Conservation (phyloP, 2,329 filamentous ascomycete species). For the Stemphylium lycopersici region DNA sequence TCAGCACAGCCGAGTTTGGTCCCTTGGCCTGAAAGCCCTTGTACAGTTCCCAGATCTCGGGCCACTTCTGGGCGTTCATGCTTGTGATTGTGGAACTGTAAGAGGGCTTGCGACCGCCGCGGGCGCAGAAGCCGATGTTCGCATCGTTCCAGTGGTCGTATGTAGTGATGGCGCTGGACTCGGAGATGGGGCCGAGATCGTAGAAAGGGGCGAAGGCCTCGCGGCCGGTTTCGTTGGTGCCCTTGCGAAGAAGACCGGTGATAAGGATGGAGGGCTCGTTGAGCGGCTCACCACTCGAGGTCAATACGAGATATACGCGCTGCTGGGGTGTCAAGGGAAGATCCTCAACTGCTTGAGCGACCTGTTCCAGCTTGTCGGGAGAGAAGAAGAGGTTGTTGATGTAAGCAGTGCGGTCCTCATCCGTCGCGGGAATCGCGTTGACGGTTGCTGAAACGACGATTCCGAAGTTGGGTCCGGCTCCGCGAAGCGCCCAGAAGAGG, state of each 20-base stretch:
- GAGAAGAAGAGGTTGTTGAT: conserved; percentile 33
- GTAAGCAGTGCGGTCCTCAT: conserved; percentile 33
- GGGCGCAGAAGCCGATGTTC: conserved; percentile 46
- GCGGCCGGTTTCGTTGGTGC: conserved; percentile 39
- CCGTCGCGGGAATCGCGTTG: conserved; percentile 42
- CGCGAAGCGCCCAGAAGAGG: conserved; percentile 49
- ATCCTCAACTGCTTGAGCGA: conserved; percentile 48
- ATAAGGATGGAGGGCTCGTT: conserved; percentile 34
- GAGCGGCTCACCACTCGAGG: conserved; percentile 28
- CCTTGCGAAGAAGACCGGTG: conserved; percentile 43
- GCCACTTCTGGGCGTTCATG: conserved; percentile 49
- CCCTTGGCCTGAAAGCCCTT: conserved; percentile 46
- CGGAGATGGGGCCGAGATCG: conserved; percentile 35
- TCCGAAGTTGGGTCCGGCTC: conserved; percentile 45
- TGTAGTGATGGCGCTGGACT: conserved; percentile 33
- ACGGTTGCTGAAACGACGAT: conserved; percentile 47
- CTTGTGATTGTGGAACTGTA: conserved; percentile 44
- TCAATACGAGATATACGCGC: conserved; percentile 46
- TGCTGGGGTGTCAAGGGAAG: conserved; percentile 46
- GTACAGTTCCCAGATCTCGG: conserved; percentile 50
- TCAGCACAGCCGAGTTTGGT: conserved; percentile 42
- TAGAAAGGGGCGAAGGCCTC: conserved; percentile 47
- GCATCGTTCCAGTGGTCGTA: conserved; percentile 52
- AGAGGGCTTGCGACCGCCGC: conserved; percentile 50
- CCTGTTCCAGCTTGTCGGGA: conserved; percentile 36